A percentile compares a stretch with the other conserved stretches of the same genome.
phyloP scores from a whole-genome alignment of 768 basidiomycete genomes.

The Lactarius quietus region DNA sequence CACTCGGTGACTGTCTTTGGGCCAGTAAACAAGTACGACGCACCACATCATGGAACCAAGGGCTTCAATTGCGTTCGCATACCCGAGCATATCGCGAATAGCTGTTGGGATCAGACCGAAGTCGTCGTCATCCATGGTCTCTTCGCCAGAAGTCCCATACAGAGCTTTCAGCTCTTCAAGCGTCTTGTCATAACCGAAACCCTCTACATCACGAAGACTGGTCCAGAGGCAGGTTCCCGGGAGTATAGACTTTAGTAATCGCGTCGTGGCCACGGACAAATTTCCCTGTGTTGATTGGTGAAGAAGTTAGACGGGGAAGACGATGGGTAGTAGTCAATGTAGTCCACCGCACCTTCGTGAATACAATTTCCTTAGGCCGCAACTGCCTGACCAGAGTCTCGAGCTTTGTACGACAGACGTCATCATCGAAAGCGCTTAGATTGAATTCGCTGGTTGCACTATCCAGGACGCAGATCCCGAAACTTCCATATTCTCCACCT shows the following conservation, averaged over 20 bases:
- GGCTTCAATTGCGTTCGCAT: constrained; percentile 70
- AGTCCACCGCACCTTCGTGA: constrained; percentile 63
- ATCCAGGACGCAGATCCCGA: constrained; percentile 90
- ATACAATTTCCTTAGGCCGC: constrained; percentile 86
- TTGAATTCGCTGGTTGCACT: constrained; percentile 96
- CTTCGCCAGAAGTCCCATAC: constrained; percentile 48
- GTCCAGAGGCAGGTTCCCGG: constrained; percentile 88
- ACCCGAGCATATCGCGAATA: constrained; percentile 69
- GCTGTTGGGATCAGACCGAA: constrained; percentile 55
- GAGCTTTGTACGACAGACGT: constrained; percentile 85
- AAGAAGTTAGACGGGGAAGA: background rate
- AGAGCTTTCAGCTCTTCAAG: constrained; percentile 63
- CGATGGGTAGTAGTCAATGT: background rate
- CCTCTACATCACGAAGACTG: constrained; percentile 76
- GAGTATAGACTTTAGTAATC: constrained; percentile 76
- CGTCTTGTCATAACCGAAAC: constrained; percentile 70
- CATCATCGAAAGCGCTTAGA: constrained; percentile 85
- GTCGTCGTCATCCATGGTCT: constrained; percentile 46
- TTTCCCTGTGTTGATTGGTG: constrained; percentile 59
- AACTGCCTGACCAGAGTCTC: constrained; percentile 93
- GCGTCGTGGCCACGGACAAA: constrained; percentile 75
- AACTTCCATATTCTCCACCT: constrained; percentile 46
- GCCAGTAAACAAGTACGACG: constrained; percentile 23
- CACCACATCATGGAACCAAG: constrained; percentile 92
- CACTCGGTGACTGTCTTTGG: background rate